phyloP scores from a whole-genome alignment of 2,329 filamentous ascomycete species.

The Elsinoe perseae region DNA sequence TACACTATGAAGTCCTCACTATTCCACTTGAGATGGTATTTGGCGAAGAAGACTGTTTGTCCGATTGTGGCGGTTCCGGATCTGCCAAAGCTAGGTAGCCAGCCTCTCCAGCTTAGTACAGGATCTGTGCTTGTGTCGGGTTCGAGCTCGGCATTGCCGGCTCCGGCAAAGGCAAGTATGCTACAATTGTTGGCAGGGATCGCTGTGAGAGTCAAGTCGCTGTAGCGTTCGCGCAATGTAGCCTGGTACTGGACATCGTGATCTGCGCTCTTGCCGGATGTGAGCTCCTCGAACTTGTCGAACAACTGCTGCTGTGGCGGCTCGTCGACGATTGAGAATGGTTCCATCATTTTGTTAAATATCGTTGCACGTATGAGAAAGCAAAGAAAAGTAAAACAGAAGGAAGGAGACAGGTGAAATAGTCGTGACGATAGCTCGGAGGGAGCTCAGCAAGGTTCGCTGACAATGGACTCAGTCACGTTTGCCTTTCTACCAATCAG shows the following conservation, averaged over 20 bases:
- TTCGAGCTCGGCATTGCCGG: constrained; percentile 34
- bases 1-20: constrained; percentile 37
- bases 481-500: not conserved
- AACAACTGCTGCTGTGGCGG: constrained; percentile 28
- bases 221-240: constrained; percentile 31
- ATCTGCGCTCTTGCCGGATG: constrained; percentile 32
- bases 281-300: constrained; percentile 30
- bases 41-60: constrained; percentile 34
- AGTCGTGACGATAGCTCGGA: not conserved
- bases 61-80: constrained; percentile 28
- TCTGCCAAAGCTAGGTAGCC: constrained; percentile 27
- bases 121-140: constrained; percentile 34
- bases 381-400: not conserved
- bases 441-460: not conserved
- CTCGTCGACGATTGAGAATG: constrained; percentile 29
- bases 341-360: constrained; percentile 21
- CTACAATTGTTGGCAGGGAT: constrained; percentile 27
- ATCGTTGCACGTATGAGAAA: not conserved
- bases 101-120: constrained; percentile 33
- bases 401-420: not conserved
- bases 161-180: constrained; percentile 34
- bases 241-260: constrained; percentile 35
- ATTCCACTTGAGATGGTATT: constrained; percentile 34
- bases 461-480: not conserved
- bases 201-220: constrained; percentile 33